Conservation (phyloP, 2,329 filamentous ascomycete species). For the Lanzia echinophila region DNA sequence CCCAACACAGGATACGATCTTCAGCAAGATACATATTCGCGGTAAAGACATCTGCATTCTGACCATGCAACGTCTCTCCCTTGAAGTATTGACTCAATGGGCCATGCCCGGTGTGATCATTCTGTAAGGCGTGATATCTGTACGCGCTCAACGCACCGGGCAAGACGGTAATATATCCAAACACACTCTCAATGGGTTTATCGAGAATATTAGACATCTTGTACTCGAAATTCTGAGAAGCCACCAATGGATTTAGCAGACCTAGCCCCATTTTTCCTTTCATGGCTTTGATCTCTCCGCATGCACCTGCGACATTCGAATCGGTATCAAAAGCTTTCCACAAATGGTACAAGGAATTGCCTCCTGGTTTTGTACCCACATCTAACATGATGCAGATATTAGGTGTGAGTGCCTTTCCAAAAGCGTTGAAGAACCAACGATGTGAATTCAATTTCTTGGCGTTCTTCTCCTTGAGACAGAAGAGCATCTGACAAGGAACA, state of each 20-base stretch:
- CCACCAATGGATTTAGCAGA: constrained; percentile 87
- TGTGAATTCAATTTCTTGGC: constrained; percentile 97
- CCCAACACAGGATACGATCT: constrained; percentile 87
- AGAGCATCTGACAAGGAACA: constrained; percentile 95
- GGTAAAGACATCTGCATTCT: constrained; percentile 94
- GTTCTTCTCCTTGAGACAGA: constrained; percentile 97
- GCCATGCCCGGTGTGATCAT: constrained; percentile 91
- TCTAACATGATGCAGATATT: constrained; percentile 97
- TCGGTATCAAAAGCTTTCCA: constrained; percentile 99
- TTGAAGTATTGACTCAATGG: constrained; percentile 98
- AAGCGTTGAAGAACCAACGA: constrained; percentile 98
- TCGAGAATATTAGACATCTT: constrained; percentile 99
- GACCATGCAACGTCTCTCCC: constrained; percentile 91
- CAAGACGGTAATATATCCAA: constrained; percentile 95
- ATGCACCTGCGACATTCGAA: constrained; percentile 93
- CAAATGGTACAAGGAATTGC: constrained; percentile 89
- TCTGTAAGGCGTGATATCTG: constrained; percentile 90
- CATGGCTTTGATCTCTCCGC: constrained; percentile 95
- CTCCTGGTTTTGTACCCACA: constrained; percentile 86
- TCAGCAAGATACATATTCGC: constrained; percentile 94
- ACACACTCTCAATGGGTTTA: constrained; percentile 93
- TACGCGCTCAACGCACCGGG: constrained; percentile 94
- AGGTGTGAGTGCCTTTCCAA: constrained; percentile 83
- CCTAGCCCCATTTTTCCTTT: constrained; percentile 80
- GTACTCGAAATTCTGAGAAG: constrained; percentile 98